Evolutionary conservation across 768 basidiomycete species (phyloP), one percentile per base, ranked within the genome.

Genomic region (Psilocybe tampanensis): DNA sequence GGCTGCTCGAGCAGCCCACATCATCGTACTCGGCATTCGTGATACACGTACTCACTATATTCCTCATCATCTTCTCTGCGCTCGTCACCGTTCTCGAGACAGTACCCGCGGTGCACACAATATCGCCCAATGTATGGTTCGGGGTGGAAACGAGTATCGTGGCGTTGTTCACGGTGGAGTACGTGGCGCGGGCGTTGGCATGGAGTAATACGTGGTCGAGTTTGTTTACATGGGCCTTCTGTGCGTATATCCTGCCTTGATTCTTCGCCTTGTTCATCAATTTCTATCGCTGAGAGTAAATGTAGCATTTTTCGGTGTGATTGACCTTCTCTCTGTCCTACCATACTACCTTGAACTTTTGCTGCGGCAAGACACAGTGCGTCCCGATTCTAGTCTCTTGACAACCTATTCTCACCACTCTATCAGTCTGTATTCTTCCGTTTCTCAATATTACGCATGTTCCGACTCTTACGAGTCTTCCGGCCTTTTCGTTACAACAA

Each of bases 331-430:
- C 54, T 89, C 93, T 3, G 94, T 96, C 45, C 64, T 91, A 21
- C 94, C 94, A 2, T 95, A 94, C 66, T 95, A 94, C 69, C 84
- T 96, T 52, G 94, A 95, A 73, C 79, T 95, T 49, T 72, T 90
- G 24, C 67, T 95, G 11, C 86, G 83, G 34, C 90, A 94, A 74
- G 94, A 97, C 70, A 95, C 93, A 1, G 92, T 92, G 62, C 39
- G 58, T 61, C 33, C 4, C 49, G 50, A 15, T 23, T 8, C 19
- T 15, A 23, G 12, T 8, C 13, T n/a, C 33, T 29, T 33, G 0
- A 33, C 13, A 49, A 8, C 3, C 23, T 15, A 22, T 39, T 9
- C 55, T 44, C 29, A 24, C 41, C 41, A 42, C 32, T 29, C 22
- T 18, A 4, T 29, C 67, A 93, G 90, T 88, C 91, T 3, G 88